Conservation (phyloP, 257 asterid species). For the Primulina huaijiensis region DNA sequence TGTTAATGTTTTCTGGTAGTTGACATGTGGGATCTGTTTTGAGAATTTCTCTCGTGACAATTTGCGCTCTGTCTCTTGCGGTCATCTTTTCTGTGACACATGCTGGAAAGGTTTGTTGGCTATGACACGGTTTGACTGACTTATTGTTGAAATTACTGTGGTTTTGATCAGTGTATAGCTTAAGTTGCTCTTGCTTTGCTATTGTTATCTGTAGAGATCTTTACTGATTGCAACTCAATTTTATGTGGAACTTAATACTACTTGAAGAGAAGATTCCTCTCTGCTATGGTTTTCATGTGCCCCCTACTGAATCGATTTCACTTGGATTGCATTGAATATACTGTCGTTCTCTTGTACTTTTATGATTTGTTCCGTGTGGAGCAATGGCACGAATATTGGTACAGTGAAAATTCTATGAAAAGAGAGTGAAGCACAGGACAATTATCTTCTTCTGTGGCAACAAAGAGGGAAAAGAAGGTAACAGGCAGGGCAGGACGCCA, state of each 20-base stretch:
- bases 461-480: too few species aligned
- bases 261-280: conserved; percentile 15
- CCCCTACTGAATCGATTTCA: neutral
- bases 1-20: conserved; percentile 37
- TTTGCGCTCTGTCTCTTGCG: conserved; percentile 57
- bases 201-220: conserved; percentile 1
- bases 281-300: neutral
- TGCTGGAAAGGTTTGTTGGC: conserved; percentile 77
- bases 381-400: too few species aligned
- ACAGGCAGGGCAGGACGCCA: too few species aligned
- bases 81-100: conserved; percentile 71
- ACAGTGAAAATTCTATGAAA: too few species aligned
- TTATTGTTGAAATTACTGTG: conserved; percentile 13
- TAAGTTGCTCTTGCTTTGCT: neutral
- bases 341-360: too few species aligned
- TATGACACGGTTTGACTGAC: conserved; percentile 18
- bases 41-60: conserved; percentile 41
- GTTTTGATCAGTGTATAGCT: conserved; percentile 4
- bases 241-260: neutral
- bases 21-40: conserved; percentile 81
- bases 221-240: conserved; percentile 6
- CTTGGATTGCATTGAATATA: neutral
- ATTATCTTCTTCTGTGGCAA: too few species aligned
- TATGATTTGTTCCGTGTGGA: too few species aligned
- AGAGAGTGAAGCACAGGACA: too few species aligned